phyloP scores from a whole-genome alignment of 371 early-diverging fungal species.

The Thermomucor indicae-seudaticae region DNA sequence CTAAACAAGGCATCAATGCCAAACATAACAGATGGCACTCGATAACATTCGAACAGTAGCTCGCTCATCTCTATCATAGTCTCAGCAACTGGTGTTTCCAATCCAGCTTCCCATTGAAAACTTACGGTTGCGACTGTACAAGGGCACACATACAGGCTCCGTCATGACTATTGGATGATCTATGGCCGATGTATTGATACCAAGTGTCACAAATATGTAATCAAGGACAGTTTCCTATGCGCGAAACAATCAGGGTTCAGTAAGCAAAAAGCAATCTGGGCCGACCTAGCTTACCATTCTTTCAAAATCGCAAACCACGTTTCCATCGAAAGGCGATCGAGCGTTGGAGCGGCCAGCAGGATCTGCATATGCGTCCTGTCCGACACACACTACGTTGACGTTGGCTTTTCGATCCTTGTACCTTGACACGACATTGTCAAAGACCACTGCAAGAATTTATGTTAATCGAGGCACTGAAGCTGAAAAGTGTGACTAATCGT shows the following conservation, averaged over 20 bases:
- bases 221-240: constrained; percentile 76
- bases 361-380: constrained; percentile 72
- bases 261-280: neutral
- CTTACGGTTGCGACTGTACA: constrained; percentile 68
- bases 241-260: constrained; percentile 5
- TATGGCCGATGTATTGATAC: constrained; percentile 62
- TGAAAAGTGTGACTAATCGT: constrained; percentile 4
- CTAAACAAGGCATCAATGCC: constrained; percentile 89
- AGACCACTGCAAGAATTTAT: constrained; percentile 51
- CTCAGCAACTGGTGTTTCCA: neutral
- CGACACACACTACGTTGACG: constrained; percentile 60
- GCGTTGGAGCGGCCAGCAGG: constrained; percentile 63
- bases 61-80: constrained; percentile 66
- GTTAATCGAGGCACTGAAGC: neutral
- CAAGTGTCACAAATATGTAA: constrained; percentile 79
- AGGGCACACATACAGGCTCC: constrained; percentile 77
- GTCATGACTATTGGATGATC: constrained; percentile 84
- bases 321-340: constrained; percentile 74
- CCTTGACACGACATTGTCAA: constrained; percentile 78
- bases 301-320: constrained; percentile 66
- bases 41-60: constrained; percentile 83
- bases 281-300: constrained; percentile 48
- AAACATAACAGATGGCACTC: constrained; percentile 71
- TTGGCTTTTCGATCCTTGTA: constrained; percentile 74
- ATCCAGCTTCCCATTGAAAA: neutral